Conservation (phyloP, 257 asterid species). For the Catharanthus roseus region DNA sequence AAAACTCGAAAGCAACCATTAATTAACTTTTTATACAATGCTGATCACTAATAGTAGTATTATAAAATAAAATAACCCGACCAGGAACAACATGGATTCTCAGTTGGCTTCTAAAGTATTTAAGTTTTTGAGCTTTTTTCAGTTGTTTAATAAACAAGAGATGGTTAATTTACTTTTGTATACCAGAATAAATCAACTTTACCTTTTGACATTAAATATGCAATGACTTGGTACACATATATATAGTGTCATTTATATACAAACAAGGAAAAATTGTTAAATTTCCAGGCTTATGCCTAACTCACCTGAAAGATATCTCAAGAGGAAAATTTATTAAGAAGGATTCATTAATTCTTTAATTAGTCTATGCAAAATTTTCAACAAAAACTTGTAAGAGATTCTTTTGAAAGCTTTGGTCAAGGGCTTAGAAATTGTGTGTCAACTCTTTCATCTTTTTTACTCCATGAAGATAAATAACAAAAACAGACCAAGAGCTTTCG, state of each 20-base stretch:
- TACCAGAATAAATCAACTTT: not conserved
- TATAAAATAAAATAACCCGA: not conserved
- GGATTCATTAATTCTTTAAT: too few species aligned
- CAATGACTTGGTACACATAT: not conserved
- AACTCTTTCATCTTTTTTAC: not conserved
- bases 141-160: not conserved
- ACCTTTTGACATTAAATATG: not conserved
- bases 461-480: too few species aligned
- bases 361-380: too few species aligned
- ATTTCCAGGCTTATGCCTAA: too few species aligned
- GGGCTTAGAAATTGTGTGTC: not conserved
- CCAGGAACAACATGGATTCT: not conserved
- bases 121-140: not conserved
- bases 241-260: not conserved
- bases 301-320: too few species aligned
- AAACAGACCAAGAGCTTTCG: not conserved
- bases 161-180: not conserved
- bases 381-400: not conserved
- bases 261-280: slow-evolving; percentile 1
- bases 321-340: too few species aligned
- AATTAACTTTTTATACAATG: too few species aligned
- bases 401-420: not conserved
- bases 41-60: too few species aligned
- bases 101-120: not conserved
- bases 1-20: not conserved